Evolutionary conservation across 2,329 filamentous ascomycete species (phyloP).

Genomic region (Zarea fungicola): DNA sequence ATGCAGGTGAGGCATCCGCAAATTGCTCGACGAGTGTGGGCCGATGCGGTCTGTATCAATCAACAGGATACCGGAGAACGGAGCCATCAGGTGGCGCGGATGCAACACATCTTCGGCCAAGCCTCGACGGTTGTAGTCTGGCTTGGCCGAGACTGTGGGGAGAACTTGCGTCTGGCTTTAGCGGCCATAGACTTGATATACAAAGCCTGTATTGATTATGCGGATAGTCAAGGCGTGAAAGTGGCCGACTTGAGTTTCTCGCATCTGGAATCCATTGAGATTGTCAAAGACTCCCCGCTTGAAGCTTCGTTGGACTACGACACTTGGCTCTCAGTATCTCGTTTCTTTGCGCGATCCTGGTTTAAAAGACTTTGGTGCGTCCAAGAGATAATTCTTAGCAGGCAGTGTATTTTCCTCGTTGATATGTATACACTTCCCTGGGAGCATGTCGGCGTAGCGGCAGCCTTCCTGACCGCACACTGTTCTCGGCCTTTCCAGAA

Average conservation of each 20-base stretch:
- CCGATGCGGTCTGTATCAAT: not conserved
- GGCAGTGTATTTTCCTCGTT: not conserved
- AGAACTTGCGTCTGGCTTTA: not conserved
- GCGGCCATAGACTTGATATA: not conserved
- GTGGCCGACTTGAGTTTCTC: not conserved
- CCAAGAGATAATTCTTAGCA: not conserved
- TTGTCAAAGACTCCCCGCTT: not conserved
- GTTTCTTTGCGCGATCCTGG: not conserved
- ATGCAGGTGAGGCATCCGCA: not conserved
- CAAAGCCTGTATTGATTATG: not conserved
- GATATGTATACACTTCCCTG: not conserved
- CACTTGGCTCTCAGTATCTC: not conserved
- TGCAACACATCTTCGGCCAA: not conserved
- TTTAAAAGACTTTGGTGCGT: not conserved
- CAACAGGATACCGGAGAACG: not conserved
- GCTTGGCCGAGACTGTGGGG: not conserved
- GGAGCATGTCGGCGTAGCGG: not conserved
- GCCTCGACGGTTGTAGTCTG: not conserved
- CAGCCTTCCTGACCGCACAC: not conserved
- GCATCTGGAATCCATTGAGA: not conserved
- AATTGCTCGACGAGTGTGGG: not conserved
- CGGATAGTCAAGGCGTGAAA: not conserved
- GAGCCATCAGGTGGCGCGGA: not conserved
- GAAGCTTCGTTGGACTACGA: not conserved
- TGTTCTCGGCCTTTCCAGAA: not conserved